A percentile compares a stretch with the other conserved stretches of the same genome.
Evolutionary conservation across 345 rosid genomes (phyloP).

Genomic region (Psidium friedrichsthalianum): DNA sequence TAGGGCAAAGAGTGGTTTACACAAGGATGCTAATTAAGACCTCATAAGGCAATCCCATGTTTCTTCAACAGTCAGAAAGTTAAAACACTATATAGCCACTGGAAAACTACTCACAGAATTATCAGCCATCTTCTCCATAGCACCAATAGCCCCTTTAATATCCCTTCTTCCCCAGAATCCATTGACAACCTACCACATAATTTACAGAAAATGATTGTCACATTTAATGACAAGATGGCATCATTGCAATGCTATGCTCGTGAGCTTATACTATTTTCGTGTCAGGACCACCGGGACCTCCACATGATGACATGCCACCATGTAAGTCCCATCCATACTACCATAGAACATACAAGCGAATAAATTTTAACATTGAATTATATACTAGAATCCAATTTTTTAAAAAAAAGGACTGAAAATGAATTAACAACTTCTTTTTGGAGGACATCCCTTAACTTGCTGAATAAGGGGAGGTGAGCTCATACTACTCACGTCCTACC

Average conservation of each 20-base stretch:
- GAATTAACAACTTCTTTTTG: not conserved
- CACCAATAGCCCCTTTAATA: slow-evolving; percentile 59
- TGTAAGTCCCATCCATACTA: not conserved
- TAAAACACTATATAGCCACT: not conserved
- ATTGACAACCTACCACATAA: slow-evolving; percentile 45
- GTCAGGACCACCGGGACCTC: not conserved
- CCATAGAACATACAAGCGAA: not conserved
- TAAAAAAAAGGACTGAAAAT: not conserved
- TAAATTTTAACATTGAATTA: not conserved
- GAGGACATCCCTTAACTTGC: not conserved
- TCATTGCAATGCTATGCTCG: not conserved
- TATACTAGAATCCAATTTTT: not conserved
- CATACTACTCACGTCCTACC: not conserved
- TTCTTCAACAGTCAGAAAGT: not conserved
- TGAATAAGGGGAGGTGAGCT: not conserved
- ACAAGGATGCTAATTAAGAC: not conserved
- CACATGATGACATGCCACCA: not conserved
- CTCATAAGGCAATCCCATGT: not conserved
- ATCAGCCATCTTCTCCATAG: slow-evolving; percentile 94
- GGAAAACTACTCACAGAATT: slow-evolving; percentile 44
- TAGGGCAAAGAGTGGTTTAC: not conserved
- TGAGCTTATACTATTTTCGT: not conserved
- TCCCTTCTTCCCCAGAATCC: slow-evolving; percentile 90
- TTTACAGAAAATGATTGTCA: not conserved
- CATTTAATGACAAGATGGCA: not conserved